These are phyloP conservation scores for Babesia divergens DNA, from an alignment of 169 alveolate species.

Conservation along the genomic window DNA sequence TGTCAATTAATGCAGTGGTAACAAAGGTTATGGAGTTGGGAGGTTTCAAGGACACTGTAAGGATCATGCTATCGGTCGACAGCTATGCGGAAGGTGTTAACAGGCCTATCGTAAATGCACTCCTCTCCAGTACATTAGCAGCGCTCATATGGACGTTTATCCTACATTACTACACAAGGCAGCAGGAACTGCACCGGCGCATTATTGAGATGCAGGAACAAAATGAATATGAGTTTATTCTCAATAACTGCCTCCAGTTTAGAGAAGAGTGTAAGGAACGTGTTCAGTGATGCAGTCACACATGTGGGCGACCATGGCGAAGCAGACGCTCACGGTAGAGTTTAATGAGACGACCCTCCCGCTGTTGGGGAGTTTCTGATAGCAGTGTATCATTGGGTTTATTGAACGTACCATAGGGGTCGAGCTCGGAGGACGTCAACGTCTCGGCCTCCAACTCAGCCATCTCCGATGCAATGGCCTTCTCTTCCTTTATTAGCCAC, in stretches of 20 bases:
- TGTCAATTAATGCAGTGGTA: background rate
- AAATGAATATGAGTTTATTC: background rate
- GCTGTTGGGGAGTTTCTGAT: constrained; percentile 13
- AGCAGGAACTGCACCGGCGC: background rate
- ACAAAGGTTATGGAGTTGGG: background rate
- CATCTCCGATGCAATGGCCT: constrained; percentile 68
- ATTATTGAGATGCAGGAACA: constrained; percentile 4
- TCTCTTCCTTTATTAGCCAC: constrained; percentile 84
- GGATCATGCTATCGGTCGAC: background rate
- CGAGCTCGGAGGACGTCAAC: constrained; percentile 20
- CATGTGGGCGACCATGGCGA: constrained; percentile 28
- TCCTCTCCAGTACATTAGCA: background rate
- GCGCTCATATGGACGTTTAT: constrained; percentile 13
- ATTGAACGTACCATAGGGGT: constrained; percentile 5
- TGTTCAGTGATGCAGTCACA: background rate
- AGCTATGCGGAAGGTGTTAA: background rate
- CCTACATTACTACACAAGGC: constrained; percentile 17
- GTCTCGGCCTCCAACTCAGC: constrained; percentile 76
- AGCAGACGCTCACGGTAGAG: constrained; percentile 44
- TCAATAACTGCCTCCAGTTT: constrained; percentile 1
- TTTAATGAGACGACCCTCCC: constrained; percentile 29
- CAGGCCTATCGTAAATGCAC: background rate
- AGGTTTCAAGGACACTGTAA: background rate
- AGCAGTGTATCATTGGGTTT: background rate
- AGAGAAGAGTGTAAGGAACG: background rate